phyloP scores from a whole-genome alignment of 148 eudicot species.

The Chenopodium formosanum region DNA sequence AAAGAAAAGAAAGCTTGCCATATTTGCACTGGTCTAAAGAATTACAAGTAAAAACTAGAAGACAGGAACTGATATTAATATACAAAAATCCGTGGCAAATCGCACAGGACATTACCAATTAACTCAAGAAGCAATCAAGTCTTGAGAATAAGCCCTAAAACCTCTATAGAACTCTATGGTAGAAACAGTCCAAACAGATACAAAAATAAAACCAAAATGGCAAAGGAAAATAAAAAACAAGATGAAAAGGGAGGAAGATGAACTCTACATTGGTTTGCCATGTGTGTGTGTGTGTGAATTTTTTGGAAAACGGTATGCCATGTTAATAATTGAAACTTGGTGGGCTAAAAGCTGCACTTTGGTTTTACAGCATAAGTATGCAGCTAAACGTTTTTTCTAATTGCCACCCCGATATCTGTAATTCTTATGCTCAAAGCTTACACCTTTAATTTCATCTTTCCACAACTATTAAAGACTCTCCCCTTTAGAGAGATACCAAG shows the following conservation, averaged over 20 bases:
- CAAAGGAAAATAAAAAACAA: background rate
- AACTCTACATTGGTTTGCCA: too few species aligned
- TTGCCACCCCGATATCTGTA: background rate
- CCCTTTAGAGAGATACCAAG: background rate
- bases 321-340: background rate
- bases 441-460: too few species aligned
- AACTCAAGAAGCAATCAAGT: background rate
- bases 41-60: background rate
- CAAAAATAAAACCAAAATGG: background rate
- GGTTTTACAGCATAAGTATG: background rate
- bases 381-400: background rate
- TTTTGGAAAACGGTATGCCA: too few species aligned
- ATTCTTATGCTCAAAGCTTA: background rate
- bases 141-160: background rate
- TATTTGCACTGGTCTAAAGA: slow-evolving; percentile 1
- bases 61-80: background rate
- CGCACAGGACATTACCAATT: background rate
- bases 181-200: background rate
- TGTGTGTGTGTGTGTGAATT: too few species aligned
- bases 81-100: background rate
- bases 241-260: background rate
- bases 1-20: background rate
- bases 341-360: background rate
- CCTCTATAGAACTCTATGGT: background rate
- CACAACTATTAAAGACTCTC: too few species aligned